A percentile compares a stretch with the other conserved stretches of the same genome.
Evolutionary conservation across 2,329 filamentous ascomycete genomes (phyloP).

Genomic region (Huntiella decipiens): DNA sequence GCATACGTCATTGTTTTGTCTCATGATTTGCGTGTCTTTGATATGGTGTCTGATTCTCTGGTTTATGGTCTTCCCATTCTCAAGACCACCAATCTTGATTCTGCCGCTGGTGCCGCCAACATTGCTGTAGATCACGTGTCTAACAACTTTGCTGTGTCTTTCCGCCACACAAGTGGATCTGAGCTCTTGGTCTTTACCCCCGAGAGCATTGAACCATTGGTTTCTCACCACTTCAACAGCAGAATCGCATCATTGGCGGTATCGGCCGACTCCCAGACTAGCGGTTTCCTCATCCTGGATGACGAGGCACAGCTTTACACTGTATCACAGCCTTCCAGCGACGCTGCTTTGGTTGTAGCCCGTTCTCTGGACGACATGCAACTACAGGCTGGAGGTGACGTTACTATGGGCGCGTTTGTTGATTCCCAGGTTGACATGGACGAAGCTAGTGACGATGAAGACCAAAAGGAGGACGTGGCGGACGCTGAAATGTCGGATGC

Average conservation of each 20-base stretch:
- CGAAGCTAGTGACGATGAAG: constrained; percentile 25
- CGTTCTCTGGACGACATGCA: constrained; percentile 36
- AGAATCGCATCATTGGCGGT: constrained; percentile 41
- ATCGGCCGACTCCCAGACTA: constrained; percentile 29
- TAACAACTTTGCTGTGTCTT: constrained; percentile 45
- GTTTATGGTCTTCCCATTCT: constrained; percentile 35
- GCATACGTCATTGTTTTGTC: constrained; percentile 60
- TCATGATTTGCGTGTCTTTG: constrained; percentile 56
- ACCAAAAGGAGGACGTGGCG: constrained; percentile 15
- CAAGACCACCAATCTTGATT: constrained; percentile 28
- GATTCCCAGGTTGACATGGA: constrained; percentile 17
- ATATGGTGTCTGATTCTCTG: constrained; percentile 62
- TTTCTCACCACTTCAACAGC: constrained; percentile 35
- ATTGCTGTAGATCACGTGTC: constrained; percentile 52
- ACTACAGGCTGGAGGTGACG: constrained; percentile 22
- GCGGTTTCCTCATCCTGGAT: constrained; percentile 60
- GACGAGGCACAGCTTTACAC: constrained; percentile 54
- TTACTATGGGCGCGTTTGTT: constrained; percentile 15
- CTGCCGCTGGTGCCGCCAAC: constrained; percentile 31
- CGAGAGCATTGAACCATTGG: constrained; percentile 37
- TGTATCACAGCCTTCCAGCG: constrained; percentile 38
- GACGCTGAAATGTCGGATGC: constrained; percentile 18
- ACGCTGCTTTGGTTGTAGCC: constrained; percentile 30
- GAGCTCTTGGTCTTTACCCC: constrained; percentile 50
- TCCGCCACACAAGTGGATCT: constrained; percentile 28